phyloP scores from a whole-genome alignment of 352 stramenopile species.

The Phytophthora litchii region DNA sequence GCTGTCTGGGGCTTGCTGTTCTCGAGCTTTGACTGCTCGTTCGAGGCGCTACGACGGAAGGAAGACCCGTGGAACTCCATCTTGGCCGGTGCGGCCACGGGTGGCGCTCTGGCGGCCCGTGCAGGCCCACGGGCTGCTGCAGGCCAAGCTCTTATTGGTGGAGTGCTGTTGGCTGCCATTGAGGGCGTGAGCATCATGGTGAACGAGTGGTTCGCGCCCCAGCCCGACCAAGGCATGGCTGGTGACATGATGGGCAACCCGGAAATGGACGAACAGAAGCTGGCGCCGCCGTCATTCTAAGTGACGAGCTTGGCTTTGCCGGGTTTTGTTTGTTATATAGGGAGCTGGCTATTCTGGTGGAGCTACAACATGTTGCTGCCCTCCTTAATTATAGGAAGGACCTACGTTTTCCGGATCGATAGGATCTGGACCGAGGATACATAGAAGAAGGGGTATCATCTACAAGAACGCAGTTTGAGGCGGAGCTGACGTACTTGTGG shows the following conservation, averaged over 20 bases:
- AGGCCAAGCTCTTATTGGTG: constrained; percentile 94
- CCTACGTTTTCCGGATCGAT: constrained; percentile 29
- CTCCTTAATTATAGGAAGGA: constrained; percentile 53
- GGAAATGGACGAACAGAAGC: constrained; percentile 83
- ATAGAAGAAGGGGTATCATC: constrained; percentile 32
- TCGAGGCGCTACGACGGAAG: constrained; percentile 97
- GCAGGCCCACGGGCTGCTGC: constrained; percentile 94
- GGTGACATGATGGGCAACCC: constrained; percentile 59
- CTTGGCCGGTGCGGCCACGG: constrained; percentile 95
- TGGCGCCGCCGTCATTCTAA: constrained; percentile 87
- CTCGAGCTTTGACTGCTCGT: constrained; percentile 97
- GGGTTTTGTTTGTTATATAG: constrained; percentile 36
- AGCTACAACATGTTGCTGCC: constrained; percentile 36
- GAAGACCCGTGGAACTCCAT: constrained; percentile 99
- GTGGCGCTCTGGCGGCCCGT: constrained; percentile 94
- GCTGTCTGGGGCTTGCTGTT: constrained; percentile 98
- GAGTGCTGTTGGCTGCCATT: constrained; percentile 96
- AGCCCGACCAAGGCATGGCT: constrained; percentile 49
- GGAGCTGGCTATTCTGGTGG: constrained; percentile 8
- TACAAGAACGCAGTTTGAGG: constrained; percentile 16
- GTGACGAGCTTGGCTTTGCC: constrained; percentile 9
- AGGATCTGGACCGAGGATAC: constrained; percentile 36
- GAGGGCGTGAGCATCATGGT: constrained; percentile 98
- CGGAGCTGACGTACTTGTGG: constrained; percentile 16
- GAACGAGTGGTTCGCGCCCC: constrained; percentile 83